Base-by-base conservation (phyloP, 2,329 filamentous ascomycete genomes). In the Penicillium sp. region DNA sequence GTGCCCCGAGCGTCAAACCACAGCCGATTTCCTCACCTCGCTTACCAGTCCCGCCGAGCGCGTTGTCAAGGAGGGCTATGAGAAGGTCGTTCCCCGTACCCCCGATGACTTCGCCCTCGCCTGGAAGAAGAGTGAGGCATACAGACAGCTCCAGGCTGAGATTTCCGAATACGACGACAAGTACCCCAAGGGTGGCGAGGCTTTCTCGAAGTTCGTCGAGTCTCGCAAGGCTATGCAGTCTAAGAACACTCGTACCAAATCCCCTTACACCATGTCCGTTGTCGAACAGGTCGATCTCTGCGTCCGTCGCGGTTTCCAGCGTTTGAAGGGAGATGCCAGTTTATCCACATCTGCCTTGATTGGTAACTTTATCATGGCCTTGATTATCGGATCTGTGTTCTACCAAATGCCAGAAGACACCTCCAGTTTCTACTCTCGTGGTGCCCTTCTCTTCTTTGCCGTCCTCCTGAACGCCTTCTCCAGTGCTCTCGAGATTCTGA, bases 391-490 rank as follows among this genome's bases (percentile, higher is more conserved):
- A 48, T 88, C 86, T 59, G 87, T 96, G 61, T 96, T 94, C 75
- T 96, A 83, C 79, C 88, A 95, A 70, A 75, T 95, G 36, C 71
- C 82, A 27, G 67, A 79, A 1, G 80, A 78, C n/a, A 88, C 89
- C 0, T 67, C 72, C 16, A 90, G 87, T 66, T 95, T 96, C 79
- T 95, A 87, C 77, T 82, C 84, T 64, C 85, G 91, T 57, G 89
- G 88, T 60, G 87, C 89, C 42, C 80, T 96, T 22, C 79, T 96
- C 48, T 96, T 96, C 83, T 94, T 96, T 68, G 89, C 90, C 62
- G 86, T 92, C 66, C 79, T 96, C 56, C 86, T 94, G 78, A 95
- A 94, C 72, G 90, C 90, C 44, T 94, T 95, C 67, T 82, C 87
- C 57, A 88, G 85, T 69, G 88, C 88, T 52, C 81, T 94, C 38